Evolutionary conservation across 2,329 filamentous ascomycete genomes (phyloP).

Genomic region (Hypoxylon sp.): DNA sequence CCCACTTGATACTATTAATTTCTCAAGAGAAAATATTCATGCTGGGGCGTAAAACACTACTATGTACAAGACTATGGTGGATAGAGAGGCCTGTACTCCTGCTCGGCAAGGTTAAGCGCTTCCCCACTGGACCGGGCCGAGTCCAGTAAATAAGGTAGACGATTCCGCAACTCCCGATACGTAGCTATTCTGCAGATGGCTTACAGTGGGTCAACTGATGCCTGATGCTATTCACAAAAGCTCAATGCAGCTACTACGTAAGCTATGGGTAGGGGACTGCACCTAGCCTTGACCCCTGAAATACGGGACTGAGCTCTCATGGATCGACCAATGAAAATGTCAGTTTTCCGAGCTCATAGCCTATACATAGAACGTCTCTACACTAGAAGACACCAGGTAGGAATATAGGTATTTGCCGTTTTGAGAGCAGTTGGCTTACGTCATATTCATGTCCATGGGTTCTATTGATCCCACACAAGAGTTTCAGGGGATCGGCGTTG

Average conservation of each 20-base stretch:
- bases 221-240: slow-evolving; percentile 12
- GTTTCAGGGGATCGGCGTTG: slow-evolving; percentile 18
- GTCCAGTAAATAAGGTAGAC: slow-evolving; percentile 22
- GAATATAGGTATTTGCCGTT: slow-evolving; percentile 11
- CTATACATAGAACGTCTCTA: slow-evolving; percentile 1
- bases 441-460: slow-evolving; percentile 13
- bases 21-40: too few relatives aligned
- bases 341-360: slow-evolving; percentile 7
- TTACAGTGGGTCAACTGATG: background rate
- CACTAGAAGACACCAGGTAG: slow-evolving; percentile 5
- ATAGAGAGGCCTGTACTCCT: slow-evolving; percentile 2
- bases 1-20: slow-evolving; percentile 6
- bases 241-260: background rate
- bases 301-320: background rate
- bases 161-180: background rate
- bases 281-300: background rate
- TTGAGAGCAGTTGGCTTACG: slow-evolving; percentile 9
- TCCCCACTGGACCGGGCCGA: slow-evolving; percentile 12
- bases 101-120: slow-evolving; percentile 7
- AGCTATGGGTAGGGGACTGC: background rate
- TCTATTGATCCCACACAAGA: slow-evolving; percentile 2
- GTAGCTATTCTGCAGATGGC: background rate
- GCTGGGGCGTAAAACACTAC: too few relatives aligned
- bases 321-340: background rate
- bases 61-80: too few relatives aligned